Percentiles rank a stretch among this genome's conserved stretches.
phyloP scores from a whole-genome alignment of 2,329 filamentous ascomycete genomes.

The Dothistroma pini region DNA sequence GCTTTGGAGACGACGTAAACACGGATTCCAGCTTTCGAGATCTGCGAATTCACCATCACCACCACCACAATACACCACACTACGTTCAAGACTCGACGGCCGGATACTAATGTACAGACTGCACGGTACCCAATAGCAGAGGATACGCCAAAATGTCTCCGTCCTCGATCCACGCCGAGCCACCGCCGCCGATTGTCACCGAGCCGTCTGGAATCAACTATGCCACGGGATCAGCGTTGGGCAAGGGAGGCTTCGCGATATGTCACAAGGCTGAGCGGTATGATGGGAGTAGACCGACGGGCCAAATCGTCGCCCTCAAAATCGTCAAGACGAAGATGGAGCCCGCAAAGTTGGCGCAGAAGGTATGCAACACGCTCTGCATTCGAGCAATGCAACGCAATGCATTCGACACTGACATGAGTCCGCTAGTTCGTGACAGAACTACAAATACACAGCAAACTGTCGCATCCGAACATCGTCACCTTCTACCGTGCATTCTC shows the following conservation, averaged over 20 bases:
- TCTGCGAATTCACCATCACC: neutral
- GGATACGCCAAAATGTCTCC: slow-evolving; percentile 20
- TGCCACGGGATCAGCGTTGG: slow-evolving; percentile 68
- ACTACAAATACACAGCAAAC: slow-evolving; percentile 96
- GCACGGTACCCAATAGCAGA: slow-evolving; percentile 3
- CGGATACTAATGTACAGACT: slow-evolving; percentile 3
- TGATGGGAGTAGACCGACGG: slow-evolving; percentile 53
- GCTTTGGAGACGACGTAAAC: neutral
- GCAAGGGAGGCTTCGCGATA: slow-evolving; percentile 79
- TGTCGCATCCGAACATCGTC: slow-evolving; percentile 93
- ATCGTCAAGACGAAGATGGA: slow-evolving; percentile 79
- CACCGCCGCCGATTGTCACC: slow-evolving; percentile 55
- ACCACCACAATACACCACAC: neutral
- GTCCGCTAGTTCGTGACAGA: slow-evolving; percentile 65
- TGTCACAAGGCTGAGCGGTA: slow-evolving; percentile 70
- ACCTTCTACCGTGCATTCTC: slow-evolving; percentile 93
- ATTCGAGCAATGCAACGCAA: too few species aligned
- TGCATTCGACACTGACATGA: slow-evolving; percentile 7
- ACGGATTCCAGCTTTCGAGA: neutral
- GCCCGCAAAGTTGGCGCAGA: slow-evolving; percentile 76
- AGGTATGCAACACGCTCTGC: slow-evolving; percentile 49
- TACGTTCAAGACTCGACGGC: neutral
- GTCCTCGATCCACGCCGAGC: slow-evolving; percentile 48
- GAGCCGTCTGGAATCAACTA: slow-evolving; percentile 71
- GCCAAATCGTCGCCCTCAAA: slow-evolving; percentile 70